Evolutionary conservation across 345 rosid genomes (phyloP).

Genomic region (Durio zibethinus): DNA sequence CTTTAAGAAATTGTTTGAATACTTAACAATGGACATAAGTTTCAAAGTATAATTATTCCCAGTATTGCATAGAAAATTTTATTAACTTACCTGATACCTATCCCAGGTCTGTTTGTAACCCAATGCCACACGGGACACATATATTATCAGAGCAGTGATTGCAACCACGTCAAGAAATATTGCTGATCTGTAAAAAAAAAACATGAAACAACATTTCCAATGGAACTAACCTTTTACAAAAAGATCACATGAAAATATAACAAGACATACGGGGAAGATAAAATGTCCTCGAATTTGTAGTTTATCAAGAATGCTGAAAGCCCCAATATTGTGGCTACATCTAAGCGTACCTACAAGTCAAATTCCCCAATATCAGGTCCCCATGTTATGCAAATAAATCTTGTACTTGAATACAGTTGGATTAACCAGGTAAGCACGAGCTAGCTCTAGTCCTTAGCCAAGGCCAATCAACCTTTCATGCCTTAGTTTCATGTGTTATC

Average conservation of each 20-base stretch:
- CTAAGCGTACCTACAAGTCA: slow-evolving; percentile 76
- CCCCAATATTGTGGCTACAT: slow-evolving; percentile 78
- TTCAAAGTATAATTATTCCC: background rate
- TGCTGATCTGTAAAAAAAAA: slow-evolving; percentile 60
- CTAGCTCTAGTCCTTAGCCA: slow-evolving; percentile 5
- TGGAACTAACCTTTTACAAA: background rate
- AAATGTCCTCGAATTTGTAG: slow-evolving; percentile 86
- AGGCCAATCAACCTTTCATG: slow-evolving; percentile 5
- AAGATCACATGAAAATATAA: background rate
- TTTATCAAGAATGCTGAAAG: slow-evolving; percentile 84
- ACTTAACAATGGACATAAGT: background rate
- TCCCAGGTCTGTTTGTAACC: slow-evolving; percentile 99
- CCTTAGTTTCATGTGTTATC: background rate
- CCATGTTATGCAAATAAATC: slow-evolving; percentile 1
- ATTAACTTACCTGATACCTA: slow-evolving; percentile 76
- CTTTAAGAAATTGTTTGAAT: slow-evolving; percentile 19
- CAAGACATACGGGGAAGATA: slow-evolving; percentile 71
- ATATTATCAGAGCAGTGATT: slow-evolving; percentile 71
- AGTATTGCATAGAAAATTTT: background rate
- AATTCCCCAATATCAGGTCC: slow-evolving; percentile 19
- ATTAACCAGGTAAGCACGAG: background rate
- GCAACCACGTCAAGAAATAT: slow-evolving; percentile 84
- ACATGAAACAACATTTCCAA: background rate
- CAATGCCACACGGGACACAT: slow-evolving; percentile 75
- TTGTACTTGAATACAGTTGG: background rate